Percentiles rank a stretch among this genome's conserved stretches.
Evolutionary conservation across 2,329 filamentous ascomycete genomes (phyloP).

Genomic region (Coleophoma crateriformis): DNA sequence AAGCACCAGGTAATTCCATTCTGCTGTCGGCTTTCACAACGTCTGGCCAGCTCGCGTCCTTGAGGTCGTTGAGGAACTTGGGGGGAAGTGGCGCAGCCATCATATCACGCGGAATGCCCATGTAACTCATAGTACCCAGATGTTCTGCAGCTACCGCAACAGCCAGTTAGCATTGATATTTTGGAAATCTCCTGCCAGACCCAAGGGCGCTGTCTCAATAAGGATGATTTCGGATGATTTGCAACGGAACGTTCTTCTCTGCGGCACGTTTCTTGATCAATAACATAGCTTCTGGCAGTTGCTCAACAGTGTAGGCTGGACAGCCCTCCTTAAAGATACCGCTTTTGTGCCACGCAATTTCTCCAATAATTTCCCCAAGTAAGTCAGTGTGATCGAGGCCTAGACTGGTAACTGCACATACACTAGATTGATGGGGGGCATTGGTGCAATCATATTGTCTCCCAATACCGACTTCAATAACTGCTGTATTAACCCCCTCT

Average conservation of each 20-base stretch:
- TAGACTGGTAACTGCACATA: slow-evolving; percentile 54
- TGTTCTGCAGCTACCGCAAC: neutral
- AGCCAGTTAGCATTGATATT: neutral
- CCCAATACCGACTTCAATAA: slow-evolving; percentile 61
- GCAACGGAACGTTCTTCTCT: slow-evolving; percentile 3
- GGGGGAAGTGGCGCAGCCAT: neutral
- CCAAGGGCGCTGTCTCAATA: too few species aligned
- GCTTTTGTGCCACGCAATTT: slow-evolving; percentile 69
- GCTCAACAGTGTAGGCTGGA: slow-evolving; percentile 51
- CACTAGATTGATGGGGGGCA: slow-evolving; percentile 49
- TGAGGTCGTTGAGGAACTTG: neutral
- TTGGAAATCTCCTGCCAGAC: neutral
- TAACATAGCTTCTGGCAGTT: slow-evolving; percentile 36
- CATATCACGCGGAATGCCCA: neutral
- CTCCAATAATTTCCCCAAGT: slow-evolving; percentile 55
- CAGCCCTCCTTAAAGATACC: slow-evolving; percentile 60
- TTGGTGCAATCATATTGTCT: slow-evolving; percentile 66
- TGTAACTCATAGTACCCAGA: neutral
- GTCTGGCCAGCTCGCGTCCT: neutral
- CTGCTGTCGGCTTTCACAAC: neutral
- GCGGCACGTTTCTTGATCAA: slow-evolving; percentile 47
- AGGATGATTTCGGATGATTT: too few species aligned
- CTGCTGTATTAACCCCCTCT: slow-evolving; percentile 54
- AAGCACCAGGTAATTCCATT: neutral
- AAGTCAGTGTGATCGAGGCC: slow-evolving; percentile 61